These are phyloP conservation scores for Botryosphaeria agaves DNA, from an alignment of 2,329 filamentous ascomycete species.

Conservation along the genomic window DNA sequence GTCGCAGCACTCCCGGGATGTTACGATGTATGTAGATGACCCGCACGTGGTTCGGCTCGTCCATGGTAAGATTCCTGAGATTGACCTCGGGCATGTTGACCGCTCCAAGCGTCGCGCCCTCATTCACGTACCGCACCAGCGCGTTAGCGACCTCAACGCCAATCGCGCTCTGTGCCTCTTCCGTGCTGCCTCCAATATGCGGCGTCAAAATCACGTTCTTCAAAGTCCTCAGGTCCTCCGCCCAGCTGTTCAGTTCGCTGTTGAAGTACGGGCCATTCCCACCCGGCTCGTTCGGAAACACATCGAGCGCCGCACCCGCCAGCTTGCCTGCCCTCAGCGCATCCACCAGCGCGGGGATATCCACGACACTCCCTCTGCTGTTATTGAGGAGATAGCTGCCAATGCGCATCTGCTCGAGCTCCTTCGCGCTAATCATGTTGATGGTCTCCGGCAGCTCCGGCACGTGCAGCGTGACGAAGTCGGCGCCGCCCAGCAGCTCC, in stretches of 20 bases:
- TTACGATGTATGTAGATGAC: constrained; percentile 97
- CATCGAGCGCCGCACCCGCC: constrained; percentile 87
- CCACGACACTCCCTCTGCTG: constrained; percentile 80
- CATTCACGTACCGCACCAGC: constrained; percentile 87
- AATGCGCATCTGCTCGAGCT: constrained; percentile 79
- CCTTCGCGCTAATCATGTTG: constrained; percentile 67
- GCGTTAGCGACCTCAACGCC: constrained; percentile 83
- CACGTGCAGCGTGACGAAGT: constrained; percentile 91
- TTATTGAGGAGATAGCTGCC: constrained; percentile 95
- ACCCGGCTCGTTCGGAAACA: constrained; percentile 85
- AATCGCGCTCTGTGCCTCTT: constrained; percentile 93
- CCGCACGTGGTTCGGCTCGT: constrained; percentile 77
- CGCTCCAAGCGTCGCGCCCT: constrained; percentile 75
- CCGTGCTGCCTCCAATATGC: constrained; percentile 93
- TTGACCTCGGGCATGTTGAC: constrained; percentile 96
- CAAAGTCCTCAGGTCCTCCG: constrained; percentile 63
- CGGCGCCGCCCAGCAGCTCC: constrained; percentile 57
- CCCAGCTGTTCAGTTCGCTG: constrained; percentile 66
- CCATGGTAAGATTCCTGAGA: constrained; percentile 74
- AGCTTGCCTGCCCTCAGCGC: constrained; percentile 74
- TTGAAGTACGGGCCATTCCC: constrained; percentile 94
- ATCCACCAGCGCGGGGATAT: constrained; percentile 81
- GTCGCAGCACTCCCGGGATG: constrained; percentile 82
- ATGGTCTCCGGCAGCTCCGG: constrained; percentile 85
- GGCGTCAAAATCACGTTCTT: constrained; percentile 92